A percentile compares a stretch with the other conserved stretches of the same genome.
phyloP scores from a whole-genome alignment of 257 asterid genomes.

The Echites panduratus region DNA sequence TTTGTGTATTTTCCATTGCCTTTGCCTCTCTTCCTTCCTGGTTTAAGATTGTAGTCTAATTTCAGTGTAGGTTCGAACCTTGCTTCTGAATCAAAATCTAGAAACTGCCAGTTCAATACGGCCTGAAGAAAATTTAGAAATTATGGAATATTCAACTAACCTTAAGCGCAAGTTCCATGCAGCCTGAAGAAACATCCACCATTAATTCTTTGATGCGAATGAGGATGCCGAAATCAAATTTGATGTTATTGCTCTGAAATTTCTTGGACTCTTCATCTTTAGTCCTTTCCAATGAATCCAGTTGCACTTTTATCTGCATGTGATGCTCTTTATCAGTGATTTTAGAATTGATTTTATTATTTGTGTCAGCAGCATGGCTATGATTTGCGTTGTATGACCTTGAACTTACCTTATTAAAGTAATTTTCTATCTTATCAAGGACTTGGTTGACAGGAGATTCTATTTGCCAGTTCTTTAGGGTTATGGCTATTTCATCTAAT shows the following conservation, averaged over 20 bases:
- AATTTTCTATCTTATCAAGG: constrained; percentile 65
- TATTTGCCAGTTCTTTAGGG: constrained; percentile 52
- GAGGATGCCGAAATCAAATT: constrained; percentile 64
- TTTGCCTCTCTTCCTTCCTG: constrained; percentile 58
- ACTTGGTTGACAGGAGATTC: constrained; percentile 45
- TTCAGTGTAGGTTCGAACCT: background rate
- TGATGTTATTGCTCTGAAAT: constrained; percentile 62
- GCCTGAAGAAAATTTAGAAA: too few species aligned
- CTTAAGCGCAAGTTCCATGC: constrained; percentile 82
- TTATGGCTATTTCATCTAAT: constrained; percentile 41
- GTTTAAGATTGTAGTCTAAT: constrained; percentile 1
- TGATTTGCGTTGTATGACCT: background rate
- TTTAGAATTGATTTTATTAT: background rate
- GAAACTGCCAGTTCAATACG: background rate
- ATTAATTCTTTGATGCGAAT: constrained; percentile 61
- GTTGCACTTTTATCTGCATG: constrained; percentile 61
- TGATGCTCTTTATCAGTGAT: background rate
- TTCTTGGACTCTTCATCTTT: constrained; percentile 82
- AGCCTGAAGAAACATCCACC: constrained; percentile 78
- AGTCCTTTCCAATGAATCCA: constrained; percentile 69
- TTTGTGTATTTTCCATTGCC: constrained; percentile 22
- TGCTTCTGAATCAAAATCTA: background rate
- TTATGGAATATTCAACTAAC: constrained; percentile 30
- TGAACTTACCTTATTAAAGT: constrained; percentile 62
- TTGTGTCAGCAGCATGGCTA: background rate